Base-by-base conservation (phyloP, 73 alveolate genomes). In the Tetrahymena borealis region DNA sequence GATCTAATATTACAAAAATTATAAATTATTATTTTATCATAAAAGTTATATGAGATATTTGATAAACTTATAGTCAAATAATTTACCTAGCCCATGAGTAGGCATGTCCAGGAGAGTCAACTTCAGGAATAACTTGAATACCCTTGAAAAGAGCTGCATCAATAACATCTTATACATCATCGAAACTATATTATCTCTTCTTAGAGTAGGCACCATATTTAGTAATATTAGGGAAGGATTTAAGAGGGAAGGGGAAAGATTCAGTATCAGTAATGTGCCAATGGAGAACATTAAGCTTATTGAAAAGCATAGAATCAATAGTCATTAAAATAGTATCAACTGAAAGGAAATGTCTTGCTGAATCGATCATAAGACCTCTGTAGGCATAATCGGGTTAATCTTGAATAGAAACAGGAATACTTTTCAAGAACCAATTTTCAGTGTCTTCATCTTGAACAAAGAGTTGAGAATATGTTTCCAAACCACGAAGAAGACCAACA, bases 261-360 rank as follows among this genome's bases (percentile, higher is more conserved):
- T 97, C 98, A 90, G 95, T 97, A 91, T 97, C 99, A 11, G 98
- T 94, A 33, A 97, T 90, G 93, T 97, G 99, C 98, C 98, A 94
- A 78, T 97, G 99, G 79, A 97, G 90, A 15, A 95, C 97, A 39
- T 97, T 97, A 77, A 97, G 39, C 78, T 96, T 96, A 91, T 97
- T 95, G 90, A 91, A 39, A 15, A 95, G 36, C 94, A 97, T 90
- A 39, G 96, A 91, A 40, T 95, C 98, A 24, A 97, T 38, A 13
- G 96, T 36, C 18, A 91, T 94, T 91, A 90, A 94, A 79, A 97
- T 40, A 33, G 95, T 90, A 39, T 90, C 90, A 2, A 94, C 94
- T 18, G 96, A 42, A 79, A 93, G 92, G 93, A 92, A 97, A 42
- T 94, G 97, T 93, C 99, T 95, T 10, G 99, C 93, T 36, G 97